These are phyloP conservation scores for Aphanocladium album DNA, from an alignment of 2,329 filamentous ascomycete genomes.

Conservation along the genomic window DNA sequence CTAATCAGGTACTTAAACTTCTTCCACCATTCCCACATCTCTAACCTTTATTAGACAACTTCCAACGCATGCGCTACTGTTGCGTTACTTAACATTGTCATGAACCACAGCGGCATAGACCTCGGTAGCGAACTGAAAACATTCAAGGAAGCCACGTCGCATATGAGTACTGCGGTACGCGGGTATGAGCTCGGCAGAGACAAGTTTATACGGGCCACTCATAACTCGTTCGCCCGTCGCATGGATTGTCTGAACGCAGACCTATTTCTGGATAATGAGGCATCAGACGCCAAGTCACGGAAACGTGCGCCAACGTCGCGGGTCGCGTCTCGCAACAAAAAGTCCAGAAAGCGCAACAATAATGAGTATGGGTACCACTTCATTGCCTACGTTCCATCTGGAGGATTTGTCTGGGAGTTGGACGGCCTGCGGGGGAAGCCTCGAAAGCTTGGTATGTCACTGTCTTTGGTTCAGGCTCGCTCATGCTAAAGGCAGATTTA, in stretches of 20 bases:
- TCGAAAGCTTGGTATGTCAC: slow-evolving; percentile 29
- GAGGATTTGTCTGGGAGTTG: slow-evolving; percentile 77
- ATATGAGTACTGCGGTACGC: slow-evolving; percentile 65
- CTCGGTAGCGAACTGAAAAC: slow-evolving; percentile 64
- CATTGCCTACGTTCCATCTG: slow-evolving; percentile 76
- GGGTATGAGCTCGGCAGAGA: slow-evolving; percentile 73
- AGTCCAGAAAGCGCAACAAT: slow-evolving; percentile 35
- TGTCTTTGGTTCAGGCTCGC: background rate
- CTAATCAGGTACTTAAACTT: slow-evolving; percentile 65
- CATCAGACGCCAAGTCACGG: slow-evolving; percentile 32
- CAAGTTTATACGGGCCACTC: slow-evolving; percentile 69
- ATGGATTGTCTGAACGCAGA: slow-evolving; percentile 73
- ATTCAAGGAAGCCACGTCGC: slow-evolving; percentile 69
- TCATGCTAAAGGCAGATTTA: slow-evolving; percentile 15
- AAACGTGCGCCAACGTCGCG: slow-evolving; percentile 24
- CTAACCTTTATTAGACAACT: slow-evolving; percentile 51
- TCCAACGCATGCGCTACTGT: slow-evolving; percentile 89
- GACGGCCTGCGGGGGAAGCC: slow-evolving; percentile 77
- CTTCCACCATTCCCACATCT: slow-evolving; percentile 13
- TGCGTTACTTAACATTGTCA: slow-evolving; percentile 86
- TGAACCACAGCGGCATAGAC: slow-evolving; percentile 65
- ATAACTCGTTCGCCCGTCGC: slow-evolving; percentile 81
- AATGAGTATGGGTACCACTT: slow-evolving; percentile 75
- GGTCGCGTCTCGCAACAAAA: slow-evolving; percentile 28
- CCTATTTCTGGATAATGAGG: slow-evolving; percentile 56